Conservation (phyloP, 371 early-diverging fungal genomes). For the Actinomortierella wolfii region DNA sequence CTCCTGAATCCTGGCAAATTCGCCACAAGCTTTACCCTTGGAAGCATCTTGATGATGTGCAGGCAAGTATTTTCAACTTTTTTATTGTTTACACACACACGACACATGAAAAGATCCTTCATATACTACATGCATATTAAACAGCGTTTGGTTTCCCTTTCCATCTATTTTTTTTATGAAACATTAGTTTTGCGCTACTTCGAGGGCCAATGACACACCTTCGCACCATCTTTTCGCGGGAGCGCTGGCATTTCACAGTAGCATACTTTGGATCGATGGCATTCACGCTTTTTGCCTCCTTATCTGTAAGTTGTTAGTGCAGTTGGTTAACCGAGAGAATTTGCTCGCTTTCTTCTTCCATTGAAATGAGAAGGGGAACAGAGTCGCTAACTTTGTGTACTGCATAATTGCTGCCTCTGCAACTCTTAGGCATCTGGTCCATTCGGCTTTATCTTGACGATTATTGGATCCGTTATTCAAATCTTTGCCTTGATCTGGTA, state of each 20-base stretch:
- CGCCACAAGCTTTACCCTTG: constrained; percentile 61
- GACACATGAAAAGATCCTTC: too few relatives aligned
- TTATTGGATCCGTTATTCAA: constrained; percentile 63
- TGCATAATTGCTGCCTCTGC: too few relatives aligned
- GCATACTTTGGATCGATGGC: constrained; percentile 66
- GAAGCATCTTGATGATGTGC: constrained; percentile 33
- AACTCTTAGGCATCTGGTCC: background rate
- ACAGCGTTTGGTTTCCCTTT: too few relatives aligned
- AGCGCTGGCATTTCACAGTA: constrained; percentile 62
- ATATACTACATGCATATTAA: too few relatives aligned
- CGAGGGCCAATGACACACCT: constrained; percentile 68
- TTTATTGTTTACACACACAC: background rate
- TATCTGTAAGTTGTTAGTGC: constrained; percentile 52
- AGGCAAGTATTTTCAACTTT: constrained; percentile 50
- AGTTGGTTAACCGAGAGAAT: background rate
- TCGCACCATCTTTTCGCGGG: constrained; percentile 61
- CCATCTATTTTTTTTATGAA: too few relatives aligned
- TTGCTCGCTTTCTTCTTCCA: too few relatives aligned
- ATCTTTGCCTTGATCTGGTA: constrained; percentile 66
- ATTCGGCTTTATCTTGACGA: constrained; percentile 54
- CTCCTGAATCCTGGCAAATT: constrained; percentile 62
- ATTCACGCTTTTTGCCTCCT: constrained; percentile 62
- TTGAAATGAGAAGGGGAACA: too few relatives aligned
- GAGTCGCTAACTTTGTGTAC: too few relatives aligned
- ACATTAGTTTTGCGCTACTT: constrained; percentile 62